These are phyloP conservation scores for Eimeria acervulina DNA, from an alignment of 169 alveolate genomes.

Conservation along the genomic window DNA sequence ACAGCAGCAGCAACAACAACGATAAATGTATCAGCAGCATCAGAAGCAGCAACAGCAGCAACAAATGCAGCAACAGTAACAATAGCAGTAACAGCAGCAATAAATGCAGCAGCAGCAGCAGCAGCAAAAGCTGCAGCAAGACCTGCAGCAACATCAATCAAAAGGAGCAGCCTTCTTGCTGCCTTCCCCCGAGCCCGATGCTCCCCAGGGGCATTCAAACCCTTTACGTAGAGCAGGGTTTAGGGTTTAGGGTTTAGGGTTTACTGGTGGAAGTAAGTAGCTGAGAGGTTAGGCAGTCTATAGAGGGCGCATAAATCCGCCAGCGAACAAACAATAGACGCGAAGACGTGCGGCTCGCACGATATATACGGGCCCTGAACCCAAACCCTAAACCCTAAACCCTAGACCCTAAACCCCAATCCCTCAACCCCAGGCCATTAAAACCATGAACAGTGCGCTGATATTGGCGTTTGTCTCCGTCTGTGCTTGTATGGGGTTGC, in stretches of 20 bases:
- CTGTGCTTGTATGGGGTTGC: slow-evolving; percentile 88
- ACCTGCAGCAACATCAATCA: no score
- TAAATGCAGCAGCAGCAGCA: neutral
- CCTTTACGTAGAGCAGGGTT: no score
- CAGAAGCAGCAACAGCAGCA: no score
- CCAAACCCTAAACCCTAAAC: neutral
- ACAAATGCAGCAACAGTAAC: no score
- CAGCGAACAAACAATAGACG: slow-evolving; percentile 31
- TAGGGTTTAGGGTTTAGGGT: slow-evolving; percentile 1
- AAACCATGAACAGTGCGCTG: neutral
- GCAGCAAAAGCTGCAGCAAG: neutral
- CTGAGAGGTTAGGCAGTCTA: neutral
- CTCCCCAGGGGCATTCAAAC: no score
- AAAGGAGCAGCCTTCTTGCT: no score
- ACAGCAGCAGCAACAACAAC: no score
- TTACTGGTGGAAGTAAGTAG: slow-evolving; percentile 48
- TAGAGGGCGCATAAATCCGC: slow-evolving; percentile 70
- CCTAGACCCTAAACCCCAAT: slow-evolving; percentile 9
- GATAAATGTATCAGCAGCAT: no score
- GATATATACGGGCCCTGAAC: slow-evolving; percentile 46
- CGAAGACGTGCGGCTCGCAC: slow-evolving; percentile 65
- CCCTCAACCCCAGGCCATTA: neutral
- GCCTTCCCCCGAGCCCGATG: no score
- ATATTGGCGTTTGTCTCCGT: slow-evolving; percentile 79
- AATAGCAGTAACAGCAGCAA: no score